phyloP scores from a whole-genome alignment of 1,284 basidiomycete species.

The Ganoderma multipileum region DNA sequence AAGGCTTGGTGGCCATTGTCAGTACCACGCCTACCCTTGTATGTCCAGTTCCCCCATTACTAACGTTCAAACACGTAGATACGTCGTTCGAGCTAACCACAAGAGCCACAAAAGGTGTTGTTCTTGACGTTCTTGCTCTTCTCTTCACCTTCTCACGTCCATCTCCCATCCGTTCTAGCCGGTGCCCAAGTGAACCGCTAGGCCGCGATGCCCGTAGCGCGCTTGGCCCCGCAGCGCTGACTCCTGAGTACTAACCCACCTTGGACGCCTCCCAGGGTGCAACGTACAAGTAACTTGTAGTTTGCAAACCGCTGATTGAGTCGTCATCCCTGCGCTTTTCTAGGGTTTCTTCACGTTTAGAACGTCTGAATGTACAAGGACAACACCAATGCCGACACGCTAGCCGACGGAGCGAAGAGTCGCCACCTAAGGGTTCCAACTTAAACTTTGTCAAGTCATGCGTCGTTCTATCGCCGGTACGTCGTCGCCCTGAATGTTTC shows the following conservation, averaged over 20 bases:
- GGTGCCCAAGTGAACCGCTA: not conserved
- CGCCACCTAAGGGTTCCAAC: not conserved
- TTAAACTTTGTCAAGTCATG: not conserved
- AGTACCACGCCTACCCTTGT: not conserved
- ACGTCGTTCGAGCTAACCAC: constrained; percentile 14
- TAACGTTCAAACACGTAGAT: not conserved
- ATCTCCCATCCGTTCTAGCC: constrained; percentile 14
- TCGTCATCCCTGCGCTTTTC: not conserved
- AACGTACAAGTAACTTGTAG: not conserved
- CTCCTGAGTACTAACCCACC: not conserved
- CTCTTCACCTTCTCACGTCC: constrained; percentile 24
- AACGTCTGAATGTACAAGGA: not conserved
- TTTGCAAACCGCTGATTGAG: not conserved
- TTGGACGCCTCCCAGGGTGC: not conserved
- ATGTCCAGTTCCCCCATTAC: not conserved
- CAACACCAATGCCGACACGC: not conserved
- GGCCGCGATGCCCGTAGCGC: not conserved
- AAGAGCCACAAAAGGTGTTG: constrained; percentile 9
- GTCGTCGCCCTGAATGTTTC: not conserved
- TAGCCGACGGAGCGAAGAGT: not conserved
- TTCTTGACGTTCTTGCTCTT: constrained; percentile 11
- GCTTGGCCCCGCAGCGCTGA: not conserved
- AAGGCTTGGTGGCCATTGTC: not conserved
- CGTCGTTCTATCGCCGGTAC: not conserved
- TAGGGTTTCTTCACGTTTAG: not conserved